A percentile compares a stretch with the other conserved stretches of the same genome.
phyloP scores from a whole-genome alignment of 805 yeast genomes.

The Kodamaea leandrae region DNA sequence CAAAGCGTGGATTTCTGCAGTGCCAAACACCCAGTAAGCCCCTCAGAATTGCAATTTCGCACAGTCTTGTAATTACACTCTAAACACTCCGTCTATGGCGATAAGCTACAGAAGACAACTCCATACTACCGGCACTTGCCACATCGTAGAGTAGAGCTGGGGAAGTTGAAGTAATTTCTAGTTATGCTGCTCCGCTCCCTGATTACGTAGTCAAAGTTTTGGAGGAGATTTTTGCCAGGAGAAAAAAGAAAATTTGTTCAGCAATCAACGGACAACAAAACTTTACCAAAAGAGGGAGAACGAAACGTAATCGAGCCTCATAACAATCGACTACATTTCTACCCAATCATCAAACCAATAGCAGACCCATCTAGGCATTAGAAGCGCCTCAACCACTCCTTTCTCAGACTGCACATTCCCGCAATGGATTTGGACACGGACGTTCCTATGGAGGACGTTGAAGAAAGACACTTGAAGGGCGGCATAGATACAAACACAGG shows the following conservation, averaged over 20 bases:
- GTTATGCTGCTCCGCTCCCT: too few species aligned
- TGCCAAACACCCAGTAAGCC: too few species aligned
- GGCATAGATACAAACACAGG: conserved; percentile 22
- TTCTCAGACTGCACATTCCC: neutral
- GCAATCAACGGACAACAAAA: conserved; percentile 14
- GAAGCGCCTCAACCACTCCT: neutral
- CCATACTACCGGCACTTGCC: too few species aligned
- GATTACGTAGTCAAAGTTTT: conserved; percentile 8
- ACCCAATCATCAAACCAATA: neutral
- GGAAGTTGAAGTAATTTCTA: too few species aligned
- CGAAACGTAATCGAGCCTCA: conserved; percentile 1
- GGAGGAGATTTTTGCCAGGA: neutral
- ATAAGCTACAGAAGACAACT: too few species aligned
- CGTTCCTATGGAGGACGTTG: conserved; percentile 82
- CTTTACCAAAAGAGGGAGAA: neutral
- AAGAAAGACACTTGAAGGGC: conserved; percentile 35
- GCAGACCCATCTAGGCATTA: neutral
- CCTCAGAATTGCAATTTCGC: too few species aligned
- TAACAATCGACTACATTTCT: conserved; percentile 1
- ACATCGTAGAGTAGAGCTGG: too few species aligned
- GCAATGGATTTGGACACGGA: conserved; percentile 77
- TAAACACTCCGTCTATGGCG: too few species aligned
- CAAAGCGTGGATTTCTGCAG: too few species aligned
- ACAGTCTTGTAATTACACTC: too few species aligned
- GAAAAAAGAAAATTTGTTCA: conserved; percentile 9